These are phyloP conservation scores for Aspergillus latus DNA, from an alignment of 2,329 filamentous ascomycete genomes.

Conservation along the genomic window DNA sequence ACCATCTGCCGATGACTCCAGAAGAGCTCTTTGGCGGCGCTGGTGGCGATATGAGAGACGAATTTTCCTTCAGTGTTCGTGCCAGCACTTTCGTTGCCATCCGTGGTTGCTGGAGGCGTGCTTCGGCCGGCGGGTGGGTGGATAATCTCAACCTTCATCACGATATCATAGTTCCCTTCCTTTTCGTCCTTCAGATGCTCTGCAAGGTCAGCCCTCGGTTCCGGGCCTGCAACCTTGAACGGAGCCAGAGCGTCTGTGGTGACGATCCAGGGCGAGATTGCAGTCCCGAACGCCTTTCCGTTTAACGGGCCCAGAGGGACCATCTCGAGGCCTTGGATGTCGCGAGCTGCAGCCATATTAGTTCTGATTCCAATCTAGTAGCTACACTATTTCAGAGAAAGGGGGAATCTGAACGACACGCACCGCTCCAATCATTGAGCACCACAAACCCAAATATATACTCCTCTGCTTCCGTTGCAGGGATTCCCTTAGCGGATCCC, in stretches of 20 bases:
- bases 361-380: too few relatives aligned
- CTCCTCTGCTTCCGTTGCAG: constrained; percentile 52
- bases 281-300: constrained; percentile 60
- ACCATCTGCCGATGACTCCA: constrained; percentile 34
- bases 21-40: constrained; percentile 24
- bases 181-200: constrained; percentile 22
- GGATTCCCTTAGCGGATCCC: constrained; percentile 37
- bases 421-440: constrained; percentile 59
- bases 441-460: constrained; percentile 64
- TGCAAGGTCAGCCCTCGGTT: constrained; percentile 15
- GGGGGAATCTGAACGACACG: constrained; percentile 2
- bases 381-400: too few relatives aligned
- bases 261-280: constrained; percentile 62
- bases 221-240: constrained; percentile 21
- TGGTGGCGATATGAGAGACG: constrained; percentile 14
- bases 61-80: neutral
- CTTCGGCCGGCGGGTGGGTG: neutral
- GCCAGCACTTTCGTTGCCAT: neutral
- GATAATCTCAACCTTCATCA: constrained; percentile 23
- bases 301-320: constrained; percentile 61
- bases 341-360: constrained; percentile 29
- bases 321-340: constrained; percentile 64
- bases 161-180: constrained; percentile 23
- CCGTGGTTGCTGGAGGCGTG: neutral
- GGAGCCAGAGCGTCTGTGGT: constrained; percentile 58